Evolutionary conservation across 257 asterid genomes (phyloP), one percentile per base, ranked within the genome.

Genomic region (Penstemon barbatus): DNA sequence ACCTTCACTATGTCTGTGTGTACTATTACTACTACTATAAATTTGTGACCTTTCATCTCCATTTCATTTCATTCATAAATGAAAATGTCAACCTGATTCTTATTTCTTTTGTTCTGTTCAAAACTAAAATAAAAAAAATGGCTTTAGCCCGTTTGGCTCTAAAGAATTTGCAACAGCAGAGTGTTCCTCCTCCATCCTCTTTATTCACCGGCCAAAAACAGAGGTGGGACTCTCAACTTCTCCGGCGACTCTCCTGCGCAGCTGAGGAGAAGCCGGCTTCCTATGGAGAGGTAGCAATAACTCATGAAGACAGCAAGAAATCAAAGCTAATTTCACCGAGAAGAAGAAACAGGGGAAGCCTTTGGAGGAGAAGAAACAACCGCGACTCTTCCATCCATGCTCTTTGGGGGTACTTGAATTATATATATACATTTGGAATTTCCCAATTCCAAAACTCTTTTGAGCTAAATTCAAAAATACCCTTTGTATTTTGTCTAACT

Each of bases 101-200:
- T 19, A 42, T 5, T 38, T 46, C 8, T 15, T 15, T 0, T 15
- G 18, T 15, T 48, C 36, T 15, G 39, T 10, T 38, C 13, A 62
- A 41, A 51, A 7, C 19, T 7, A 36, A 49, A 39, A 4, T 15
- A 15, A 63, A 1, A 18, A 9, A 36, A 61, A 82, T 82, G 86
- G 84, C 82, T 49, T 73, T 78, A 45, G 80, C 84, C 63, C 84
- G 86, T 76, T 73, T 78, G 8, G 81, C 80, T 66, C 65, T 82
- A 54, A 73, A 68, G 73, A 75, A 70, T 68, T 42, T 82, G 72
- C 80, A 70, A 72, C 78, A 73, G 60, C 80, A 73, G 63, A 78
- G 66, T 65, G 67, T 52, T 40, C 50, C 68, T 19, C 11, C 73
- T 38, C 43, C 74, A 8, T 61, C 80, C 4, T 68, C 79, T 49